Evolutionary conservation across 495 filamentous ascomycete species (phyloP).

Genomic region (Emericellopsis terricola): DNA sequence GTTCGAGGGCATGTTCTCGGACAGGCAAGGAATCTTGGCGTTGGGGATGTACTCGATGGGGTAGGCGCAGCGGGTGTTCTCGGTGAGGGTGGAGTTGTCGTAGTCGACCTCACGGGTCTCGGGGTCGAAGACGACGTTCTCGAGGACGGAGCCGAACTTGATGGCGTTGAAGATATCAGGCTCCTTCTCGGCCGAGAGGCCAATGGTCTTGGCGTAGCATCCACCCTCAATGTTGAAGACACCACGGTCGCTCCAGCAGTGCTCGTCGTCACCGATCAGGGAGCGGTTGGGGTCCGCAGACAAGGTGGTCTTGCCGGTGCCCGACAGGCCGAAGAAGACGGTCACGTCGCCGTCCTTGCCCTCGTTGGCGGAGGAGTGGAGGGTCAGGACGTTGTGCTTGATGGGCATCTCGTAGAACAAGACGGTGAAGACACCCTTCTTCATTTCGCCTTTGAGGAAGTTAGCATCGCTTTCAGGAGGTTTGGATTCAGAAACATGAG

Average conservation of each 20-base stretch:
- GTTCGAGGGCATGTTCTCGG: constrained; percentile 78
- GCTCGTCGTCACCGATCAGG: constrained; percentile 96
- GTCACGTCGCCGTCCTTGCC: constrained; percentile 83
- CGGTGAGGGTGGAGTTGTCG: constrained; percentile 83
- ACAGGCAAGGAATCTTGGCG: constrained; percentile 92
- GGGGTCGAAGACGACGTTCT: constrained; percentile 96
- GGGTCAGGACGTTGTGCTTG: constrained; percentile 95
- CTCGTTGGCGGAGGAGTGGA: constrained; percentile 96
- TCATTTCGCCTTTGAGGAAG: too few species aligned
- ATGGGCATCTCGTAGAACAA: constrained; percentile 99
- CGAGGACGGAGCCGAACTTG: constrained; percentile 88
- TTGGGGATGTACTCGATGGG: constrained; percentile 97
- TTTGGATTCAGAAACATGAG: too few species aligned
- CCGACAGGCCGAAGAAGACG: constrained; percentile 97
- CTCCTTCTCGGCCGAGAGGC: constrained; percentile 95
- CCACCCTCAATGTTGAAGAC: constrained; percentile 99
- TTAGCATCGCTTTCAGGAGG: too few species aligned
- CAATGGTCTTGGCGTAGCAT: constrained; percentile 98
- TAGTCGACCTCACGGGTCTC: constrained; percentile 82
- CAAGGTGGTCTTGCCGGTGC: constrained; percentile 95
- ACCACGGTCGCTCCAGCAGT: constrained; percentile 94
- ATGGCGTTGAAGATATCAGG: constrained; percentile 97
- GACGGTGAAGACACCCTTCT: constrained; percentile 98
- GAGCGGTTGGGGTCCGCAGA: constrained; percentile 93
- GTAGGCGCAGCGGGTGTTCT: constrained; percentile 97